Conservation (phyloP, 2,329 filamentous ascomycete species). For the Waltergamsia citrina region DNA sequence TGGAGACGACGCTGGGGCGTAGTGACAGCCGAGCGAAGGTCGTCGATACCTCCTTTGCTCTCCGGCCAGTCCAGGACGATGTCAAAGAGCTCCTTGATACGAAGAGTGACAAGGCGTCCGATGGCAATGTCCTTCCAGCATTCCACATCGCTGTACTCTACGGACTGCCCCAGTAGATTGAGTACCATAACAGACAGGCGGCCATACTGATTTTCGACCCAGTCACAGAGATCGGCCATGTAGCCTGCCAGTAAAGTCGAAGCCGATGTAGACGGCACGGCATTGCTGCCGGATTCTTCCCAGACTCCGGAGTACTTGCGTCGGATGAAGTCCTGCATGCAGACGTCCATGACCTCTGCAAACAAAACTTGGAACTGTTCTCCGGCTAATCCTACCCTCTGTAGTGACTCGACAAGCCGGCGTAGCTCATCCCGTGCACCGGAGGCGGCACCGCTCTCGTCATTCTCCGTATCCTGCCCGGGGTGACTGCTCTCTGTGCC, state of each 20-base stretch:
- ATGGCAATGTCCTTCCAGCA: conserved; percentile 65
- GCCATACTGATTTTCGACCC: conserved; percentile 60
- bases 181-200: conserved; percentile 56
- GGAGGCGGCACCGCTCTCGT: conserved; percentile 18
- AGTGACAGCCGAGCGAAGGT: conserved; percentile 62
- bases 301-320: conserved; percentile 56
- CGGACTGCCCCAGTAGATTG: conserved; percentile 29
- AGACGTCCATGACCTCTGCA: conserved; percentile 58
- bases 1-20: conserved; percentile 59
- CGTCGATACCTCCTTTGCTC: conserved; percentile 62
- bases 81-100: conserved; percentile 67
- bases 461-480: conserved; percentile 5
- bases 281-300: conserved; percentile 16
- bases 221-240: conserved; percentile 50
- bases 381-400: conserved; percentile 57
- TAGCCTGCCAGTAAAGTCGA: conserved; percentile 37
- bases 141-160: conserved; percentile 48
- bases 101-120: conserved; percentile 55
- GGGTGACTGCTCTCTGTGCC: conserved; percentile 14
- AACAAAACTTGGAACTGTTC: conserved; percentile 62
- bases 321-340: conserved; percentile 54
- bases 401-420: conserved; percentile 47
- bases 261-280: conserved; percentile 1
- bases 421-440: conserved; percentile 41
- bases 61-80: conserved; percentile 69